Evolutionary conservation across 2,329 filamentous ascomycete genomes (phyloP).

Genomic region (Aureobasidium sp.): DNA sequence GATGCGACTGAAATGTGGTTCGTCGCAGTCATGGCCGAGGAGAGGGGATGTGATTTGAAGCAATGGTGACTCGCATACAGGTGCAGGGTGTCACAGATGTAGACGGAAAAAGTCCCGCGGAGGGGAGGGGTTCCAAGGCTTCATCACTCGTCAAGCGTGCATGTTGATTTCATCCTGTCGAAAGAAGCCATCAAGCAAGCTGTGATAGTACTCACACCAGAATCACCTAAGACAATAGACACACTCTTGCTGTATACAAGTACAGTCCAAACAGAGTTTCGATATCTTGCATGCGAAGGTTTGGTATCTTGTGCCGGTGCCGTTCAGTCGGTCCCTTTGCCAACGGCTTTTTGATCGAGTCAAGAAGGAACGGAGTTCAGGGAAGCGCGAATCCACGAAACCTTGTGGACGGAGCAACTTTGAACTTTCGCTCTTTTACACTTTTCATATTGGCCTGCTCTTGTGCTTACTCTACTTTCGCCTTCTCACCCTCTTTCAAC

Average conservation of each 20-base stretch:
- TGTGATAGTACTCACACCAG: too few species aligned
- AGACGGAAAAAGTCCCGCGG: neutral
- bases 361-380: neutral
- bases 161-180: too few species aligned
- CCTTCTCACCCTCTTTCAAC: neutral
- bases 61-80: neutral
- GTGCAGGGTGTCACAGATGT: neutral
- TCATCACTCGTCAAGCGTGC: too few species aligned
- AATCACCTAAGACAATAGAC: too few species aligned
- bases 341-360: slow-evolving; percentile 4
- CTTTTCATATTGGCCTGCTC: neutral
- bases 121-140: neutral
- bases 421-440: neutral
- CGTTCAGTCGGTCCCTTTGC: neutral
- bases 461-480: neutral
- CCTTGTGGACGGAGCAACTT: neutral
- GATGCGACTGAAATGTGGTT: neutral
- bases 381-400: neutral
- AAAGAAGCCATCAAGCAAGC: too few species aligned
- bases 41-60: neutral
- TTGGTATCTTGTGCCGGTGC: neutral
- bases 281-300: neutral
- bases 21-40: neutral
- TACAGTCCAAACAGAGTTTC: neutral
- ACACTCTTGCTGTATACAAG: neutral